Conservation (phyloP, 768 basidiomycete species). For the Suillus placidus region DNA sequence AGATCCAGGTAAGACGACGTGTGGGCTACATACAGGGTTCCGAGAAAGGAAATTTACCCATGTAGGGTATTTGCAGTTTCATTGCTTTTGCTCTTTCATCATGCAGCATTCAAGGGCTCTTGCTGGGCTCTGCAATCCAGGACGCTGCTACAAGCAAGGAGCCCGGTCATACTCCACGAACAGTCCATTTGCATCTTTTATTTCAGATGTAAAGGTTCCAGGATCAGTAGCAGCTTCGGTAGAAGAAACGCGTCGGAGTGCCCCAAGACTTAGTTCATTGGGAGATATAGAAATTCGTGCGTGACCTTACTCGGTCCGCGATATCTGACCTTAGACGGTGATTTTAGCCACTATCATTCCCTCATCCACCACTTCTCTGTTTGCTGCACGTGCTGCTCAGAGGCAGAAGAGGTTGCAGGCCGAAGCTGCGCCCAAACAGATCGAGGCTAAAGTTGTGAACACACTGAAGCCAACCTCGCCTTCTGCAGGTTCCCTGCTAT, state of each 20-base stretch:
- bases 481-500: background rate
- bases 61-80: background rate
- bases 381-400: slow-evolving; percentile 10
- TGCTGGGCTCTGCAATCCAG: background rate
- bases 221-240: background rate
- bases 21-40: background rate
- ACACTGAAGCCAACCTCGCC: background rate
- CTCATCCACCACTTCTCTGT: slow-evolving; percentile 6
- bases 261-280: slow-evolving; percentile 18
- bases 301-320: slow-evolving; percentile 7
- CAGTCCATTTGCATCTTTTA: slow-evolving; percentile 5
- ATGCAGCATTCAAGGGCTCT: slow-evolving; percentile 15
- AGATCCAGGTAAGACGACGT: slow-evolving; percentile 9
- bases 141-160: slow-evolving; percentile 4
- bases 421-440: background rate
- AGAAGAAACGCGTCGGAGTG: slow-evolving; percentile 1
- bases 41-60: slow-evolving; percentile 3
- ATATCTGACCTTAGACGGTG: background rate
- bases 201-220: slow-evolving; percentile 10
- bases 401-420: background rate
- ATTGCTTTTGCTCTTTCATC: background rate
- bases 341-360: background rate
- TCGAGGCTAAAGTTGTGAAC: background rate
- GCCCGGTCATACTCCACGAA: background rate
- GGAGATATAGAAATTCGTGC: slow-evolving; percentile 28